A percentile compares a stretch with the other conserved stretches of the same genome.
phyloP scores from a whole-genome alignment of 2,329 filamentous ascomycete species.

The Apiospora rasikravindrae region DNA sequence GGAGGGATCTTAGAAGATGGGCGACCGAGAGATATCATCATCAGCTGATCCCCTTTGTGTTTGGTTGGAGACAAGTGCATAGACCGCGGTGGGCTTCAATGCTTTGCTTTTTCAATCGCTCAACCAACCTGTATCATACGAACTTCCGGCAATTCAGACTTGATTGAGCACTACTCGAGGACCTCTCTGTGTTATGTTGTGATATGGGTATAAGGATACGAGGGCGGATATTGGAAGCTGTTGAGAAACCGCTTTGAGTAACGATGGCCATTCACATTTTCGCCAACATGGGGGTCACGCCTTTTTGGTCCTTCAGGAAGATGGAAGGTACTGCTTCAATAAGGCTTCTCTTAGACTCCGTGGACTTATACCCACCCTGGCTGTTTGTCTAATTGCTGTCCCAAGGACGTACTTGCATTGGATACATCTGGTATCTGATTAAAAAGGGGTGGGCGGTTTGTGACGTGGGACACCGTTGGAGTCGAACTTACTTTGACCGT shows the following conservation, averaged over 20 bases:
- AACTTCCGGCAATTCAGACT: constrained; percentile 23
- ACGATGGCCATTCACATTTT: neutral
- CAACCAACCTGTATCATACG: constrained; percentile 24
- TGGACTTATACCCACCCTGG: too few species aligned
- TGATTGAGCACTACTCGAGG: constrained; percentile 19
- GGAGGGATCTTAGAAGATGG: neutral
- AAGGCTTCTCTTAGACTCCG: too few species aligned
- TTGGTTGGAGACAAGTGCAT: constrained; percentile 16
- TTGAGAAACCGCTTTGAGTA: neutral
- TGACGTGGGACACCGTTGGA: neutral
- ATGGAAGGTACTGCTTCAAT: neutral
- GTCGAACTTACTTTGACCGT: neutral
- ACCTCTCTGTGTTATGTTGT: neutral
- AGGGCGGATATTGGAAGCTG: neutral
- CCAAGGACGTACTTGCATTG: neutral
- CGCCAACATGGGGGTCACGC: neutral
- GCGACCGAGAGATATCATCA: constrained; percentile 16
- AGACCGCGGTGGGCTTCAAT: constrained; percentile 16
- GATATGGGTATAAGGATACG: neutral
- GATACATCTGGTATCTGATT: neutral
- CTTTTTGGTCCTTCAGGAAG: neutral
- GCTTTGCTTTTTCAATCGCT: constrained; percentile 11
- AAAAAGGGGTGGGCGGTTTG: neutral
- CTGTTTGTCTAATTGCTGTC: neutral
- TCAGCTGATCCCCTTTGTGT: constrained; percentile 11